Conservation (phyloP, 306 rosid genomes). For the Rubus idaeus region DNA sequence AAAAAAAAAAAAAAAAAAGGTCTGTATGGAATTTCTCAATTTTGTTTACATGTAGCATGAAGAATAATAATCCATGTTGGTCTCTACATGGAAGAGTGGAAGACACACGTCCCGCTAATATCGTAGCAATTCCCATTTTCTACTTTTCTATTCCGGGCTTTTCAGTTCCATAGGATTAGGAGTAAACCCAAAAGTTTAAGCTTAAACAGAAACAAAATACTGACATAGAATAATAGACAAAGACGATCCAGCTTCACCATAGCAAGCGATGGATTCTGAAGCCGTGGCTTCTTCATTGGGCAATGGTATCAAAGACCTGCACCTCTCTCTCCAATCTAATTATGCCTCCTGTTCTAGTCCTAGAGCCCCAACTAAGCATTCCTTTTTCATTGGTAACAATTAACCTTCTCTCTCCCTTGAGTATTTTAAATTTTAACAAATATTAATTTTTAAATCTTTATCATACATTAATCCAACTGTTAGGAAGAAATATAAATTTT, state of each 20-base stretch:
- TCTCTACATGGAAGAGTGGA: background rate
- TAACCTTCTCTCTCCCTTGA: background rate
- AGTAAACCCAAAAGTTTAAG: background rate
- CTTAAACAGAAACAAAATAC: background rate
- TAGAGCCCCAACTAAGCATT: conserved; percentile 2
- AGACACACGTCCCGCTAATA: background rate
- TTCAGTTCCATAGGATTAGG: background rate
- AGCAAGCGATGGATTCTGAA: conserved; percentile 15
- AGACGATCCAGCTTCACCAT: background rate
- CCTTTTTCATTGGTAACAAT: conserved; percentile 17
- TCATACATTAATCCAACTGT: no score
- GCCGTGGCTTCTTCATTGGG: conserved; percentile 1
- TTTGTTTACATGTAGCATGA: background rate
- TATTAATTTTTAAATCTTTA: no score
- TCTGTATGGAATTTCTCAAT: no score
- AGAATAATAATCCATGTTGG: background rate
- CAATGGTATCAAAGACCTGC: background rate
- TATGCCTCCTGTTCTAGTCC: background rate
- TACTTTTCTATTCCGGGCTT: background rate
- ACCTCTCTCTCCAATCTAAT: background rate
- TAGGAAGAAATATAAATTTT: background rate
- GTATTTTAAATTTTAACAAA: background rate
- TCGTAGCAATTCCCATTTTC: background rate
- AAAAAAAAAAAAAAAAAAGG: no score
- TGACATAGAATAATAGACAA: background rate